phyloP scores from a whole-genome alignment of 768 basidiomycete species.

The Tricholomella constricta region DNA sequence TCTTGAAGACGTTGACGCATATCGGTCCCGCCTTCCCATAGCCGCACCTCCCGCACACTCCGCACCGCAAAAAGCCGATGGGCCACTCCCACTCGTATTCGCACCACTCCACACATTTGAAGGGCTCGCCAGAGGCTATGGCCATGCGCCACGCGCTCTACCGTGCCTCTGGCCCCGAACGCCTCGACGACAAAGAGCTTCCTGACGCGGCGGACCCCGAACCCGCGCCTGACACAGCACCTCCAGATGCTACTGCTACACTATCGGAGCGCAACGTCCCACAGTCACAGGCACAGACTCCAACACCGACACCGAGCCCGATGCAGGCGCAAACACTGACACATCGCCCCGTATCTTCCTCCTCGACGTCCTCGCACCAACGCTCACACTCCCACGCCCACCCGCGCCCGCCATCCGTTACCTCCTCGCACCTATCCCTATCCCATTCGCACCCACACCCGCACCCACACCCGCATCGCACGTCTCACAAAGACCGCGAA shows the following conservation, averaged over 20 bases:
- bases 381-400: not conserved
- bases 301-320: too few relatives aligned
- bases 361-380: not conserved
- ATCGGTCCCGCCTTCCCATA: constrained; percentile 25
- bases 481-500: not conserved
- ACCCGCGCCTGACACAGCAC: not conserved
- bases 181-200: constrained; percentile 42
- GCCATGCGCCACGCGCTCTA: constrained; percentile 83
- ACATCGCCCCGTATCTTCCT: too few relatives aligned
- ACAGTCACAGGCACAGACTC: too few relatives aligned
- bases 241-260: not conserved
- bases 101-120: constrained; percentile 29
- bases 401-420: not conserved
- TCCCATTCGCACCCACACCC: not conserved
- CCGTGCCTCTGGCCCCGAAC: constrained; percentile 76
- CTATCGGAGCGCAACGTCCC: not conserved
- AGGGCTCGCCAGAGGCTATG: constrained; percentile 74
- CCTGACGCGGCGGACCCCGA: constrained; percentile 19
- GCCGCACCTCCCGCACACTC: constrained; percentile 66
- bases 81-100: constrained; percentile 31
- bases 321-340: too few relatives aligned
- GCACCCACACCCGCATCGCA: not conserved
- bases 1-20: not conserved
- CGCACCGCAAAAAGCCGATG: constrained; percentile 54
- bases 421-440: not conserved